Conservation (phyloP, 805 yeast genomes). For the Pichia phayaonensis region DNA sequence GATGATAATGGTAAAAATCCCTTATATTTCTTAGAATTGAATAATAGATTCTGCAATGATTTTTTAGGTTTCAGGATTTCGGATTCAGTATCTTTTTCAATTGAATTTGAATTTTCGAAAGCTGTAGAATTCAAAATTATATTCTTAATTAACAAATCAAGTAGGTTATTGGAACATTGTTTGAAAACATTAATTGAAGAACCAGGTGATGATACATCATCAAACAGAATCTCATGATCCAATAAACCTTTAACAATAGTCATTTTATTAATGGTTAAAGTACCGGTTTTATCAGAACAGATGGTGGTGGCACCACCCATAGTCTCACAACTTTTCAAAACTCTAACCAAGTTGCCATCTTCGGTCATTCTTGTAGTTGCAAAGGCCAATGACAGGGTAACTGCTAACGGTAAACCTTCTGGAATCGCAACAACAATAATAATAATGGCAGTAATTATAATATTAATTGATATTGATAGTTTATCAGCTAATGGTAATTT, state of each 20-base stretch:
- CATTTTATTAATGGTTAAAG: slow-evolving; percentile 92
- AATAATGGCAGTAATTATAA: slow-evolving; percentile 85
- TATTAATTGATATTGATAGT: slow-evolving; percentile 77
- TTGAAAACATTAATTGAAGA: neutral
- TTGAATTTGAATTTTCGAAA: slow-evolving; percentile 48
- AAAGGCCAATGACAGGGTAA: slow-evolving; percentile 91
- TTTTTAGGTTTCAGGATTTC: neutral
- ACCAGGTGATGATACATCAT: slow-evolving; percentile 31
- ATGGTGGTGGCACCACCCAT: slow-evolving; percentile 98
- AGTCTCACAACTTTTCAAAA: slow-evolving; percentile 88
- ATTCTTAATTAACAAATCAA: slow-evolving; percentile 39
- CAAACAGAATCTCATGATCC: slow-evolving; percentile 46
- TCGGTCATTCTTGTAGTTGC: slow-evolving; percentile 98
- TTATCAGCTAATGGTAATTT: slow-evolving; percentile 56
- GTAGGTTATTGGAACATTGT: slow-evolving; percentile 13
- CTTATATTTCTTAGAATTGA: neutral
- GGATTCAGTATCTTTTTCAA: slow-evolving; percentile 16
- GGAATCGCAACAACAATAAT: slow-evolving; percentile 98
- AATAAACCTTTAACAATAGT: slow-evolving; percentile 73
- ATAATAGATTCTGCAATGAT: slow-evolving; percentile 1
- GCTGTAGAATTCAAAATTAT: slow-evolving; percentile 82
- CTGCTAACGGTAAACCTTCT: slow-evolving; percentile 96
- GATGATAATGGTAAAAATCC: slow-evolving; percentile 3
- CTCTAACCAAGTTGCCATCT: slow-evolving; percentile 94
- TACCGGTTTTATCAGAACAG: slow-evolving; percentile 97